Evolutionary conservation across 2,329 filamentous ascomycete genomes (phyloP).

Genomic region (Pseudopyricularia cyperi): DNA sequence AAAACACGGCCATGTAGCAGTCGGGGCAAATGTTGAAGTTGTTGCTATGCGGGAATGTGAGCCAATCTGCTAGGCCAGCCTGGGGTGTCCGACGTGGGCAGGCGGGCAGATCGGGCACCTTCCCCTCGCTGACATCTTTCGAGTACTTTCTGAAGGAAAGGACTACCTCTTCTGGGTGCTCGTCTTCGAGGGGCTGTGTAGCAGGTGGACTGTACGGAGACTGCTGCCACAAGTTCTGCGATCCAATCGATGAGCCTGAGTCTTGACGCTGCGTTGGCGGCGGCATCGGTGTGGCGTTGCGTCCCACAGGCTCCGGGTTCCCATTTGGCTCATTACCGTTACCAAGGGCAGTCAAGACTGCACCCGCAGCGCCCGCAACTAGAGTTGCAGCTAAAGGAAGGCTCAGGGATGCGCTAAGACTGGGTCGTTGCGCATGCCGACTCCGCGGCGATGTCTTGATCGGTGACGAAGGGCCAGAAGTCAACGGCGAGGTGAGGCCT

Average conservation of each 20-base stretch:
- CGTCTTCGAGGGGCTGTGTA: background rate
- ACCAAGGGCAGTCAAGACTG: background rate
- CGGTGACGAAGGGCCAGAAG: background rate
- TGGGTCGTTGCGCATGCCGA: background rate
- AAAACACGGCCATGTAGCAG: conserved; percentile 62
- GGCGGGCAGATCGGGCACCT: conserved; percentile 40
- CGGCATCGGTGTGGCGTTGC: conserved; percentile 10
- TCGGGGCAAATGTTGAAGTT: conserved; percentile 71
- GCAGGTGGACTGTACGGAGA: conserved; percentile 26
- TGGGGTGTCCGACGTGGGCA: conserved; percentile 56
- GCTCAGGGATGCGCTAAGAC: background rate
- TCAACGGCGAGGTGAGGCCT: background rate
- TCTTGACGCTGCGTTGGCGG: conserved; percentile 11
- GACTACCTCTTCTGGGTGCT: conserved; percentile 18
- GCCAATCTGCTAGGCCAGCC: conserved; percentile 62
- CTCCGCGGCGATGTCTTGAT: background rate
- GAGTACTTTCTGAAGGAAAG: conserved; percentile 40
- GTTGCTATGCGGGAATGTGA: conserved; percentile 57
- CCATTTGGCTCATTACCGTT: background rate
- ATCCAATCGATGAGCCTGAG: conserved; percentile 4
- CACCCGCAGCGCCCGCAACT: background rate
- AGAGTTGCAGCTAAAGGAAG: background rate
- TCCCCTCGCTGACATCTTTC: conserved; percentile 32
- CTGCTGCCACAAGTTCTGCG: conserved; percentile 26
- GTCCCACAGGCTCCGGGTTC: conserved; percentile 7